These are phyloP conservation scores for Aristolochia contorta DNA, from an alignment of 164 flowering plant species.

Conservation along the genomic window DNA sequence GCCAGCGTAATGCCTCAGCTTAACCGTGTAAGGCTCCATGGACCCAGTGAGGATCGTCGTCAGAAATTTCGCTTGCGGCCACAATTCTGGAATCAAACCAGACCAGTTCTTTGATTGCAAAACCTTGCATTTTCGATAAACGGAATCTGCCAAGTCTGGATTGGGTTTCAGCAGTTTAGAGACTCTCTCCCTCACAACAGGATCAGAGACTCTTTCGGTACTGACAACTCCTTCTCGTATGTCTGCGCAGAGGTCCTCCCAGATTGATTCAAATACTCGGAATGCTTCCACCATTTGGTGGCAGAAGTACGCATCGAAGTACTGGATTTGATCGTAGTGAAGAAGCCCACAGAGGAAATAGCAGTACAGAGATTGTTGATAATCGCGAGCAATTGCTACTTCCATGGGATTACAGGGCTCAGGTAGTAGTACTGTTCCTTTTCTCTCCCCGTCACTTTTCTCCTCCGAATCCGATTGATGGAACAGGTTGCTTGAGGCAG, in stretches of 20 bases:
- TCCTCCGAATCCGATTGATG: too few species aligned
- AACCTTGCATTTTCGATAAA: conserved; percentile 36
- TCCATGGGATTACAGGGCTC: conserved; percentile 79
- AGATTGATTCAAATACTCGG: conserved; percentile 57
- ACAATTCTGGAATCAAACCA: conserved; percentile 70
- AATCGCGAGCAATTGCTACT: conserved; percentile 78
- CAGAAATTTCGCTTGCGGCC: conserved; percentile 76
- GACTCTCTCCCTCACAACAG: conserved; percentile 54
- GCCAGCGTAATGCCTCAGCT: conserved; percentile 90
- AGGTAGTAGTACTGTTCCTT: too few species aligned
- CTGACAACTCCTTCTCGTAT: conserved; percentile 48
- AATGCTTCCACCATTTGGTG: conserved; percentile 74
- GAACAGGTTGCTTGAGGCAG: too few species aligned
- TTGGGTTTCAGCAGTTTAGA: conserved; percentile 60
- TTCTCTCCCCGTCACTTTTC: too few species aligned
- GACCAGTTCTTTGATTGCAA: conserved; percentile 57
- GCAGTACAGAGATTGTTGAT: conserved; percentile 69
- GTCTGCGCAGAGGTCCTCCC: conserved; percentile 74
- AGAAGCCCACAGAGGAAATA: conserved; percentile 83
- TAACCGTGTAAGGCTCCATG: conserved; percentile 78
- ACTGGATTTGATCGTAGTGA: conserved; percentile 51
- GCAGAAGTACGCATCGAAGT: conserved; percentile 65
- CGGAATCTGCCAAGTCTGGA: conserved; percentile 59
- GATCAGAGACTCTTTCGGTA: conserved; percentile 36
- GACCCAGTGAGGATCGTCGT: conserved; percentile 95